phyloP scores from a whole-genome alignment of 805 yeast species.

The Schwanniomyces sp. region DNA sequence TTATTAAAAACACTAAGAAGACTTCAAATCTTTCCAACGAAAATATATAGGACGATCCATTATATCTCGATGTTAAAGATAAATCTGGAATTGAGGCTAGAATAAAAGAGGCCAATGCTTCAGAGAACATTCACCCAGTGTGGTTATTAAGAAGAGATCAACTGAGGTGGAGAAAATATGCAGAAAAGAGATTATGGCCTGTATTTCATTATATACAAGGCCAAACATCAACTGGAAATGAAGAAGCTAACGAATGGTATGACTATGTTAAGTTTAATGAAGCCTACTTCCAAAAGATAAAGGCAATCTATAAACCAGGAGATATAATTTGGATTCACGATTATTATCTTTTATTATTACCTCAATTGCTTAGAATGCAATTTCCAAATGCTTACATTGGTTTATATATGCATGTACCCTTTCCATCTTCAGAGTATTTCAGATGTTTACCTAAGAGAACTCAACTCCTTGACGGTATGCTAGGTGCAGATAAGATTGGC shows the following conservation, averaged over 20 bases:
- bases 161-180: conserved; percentile 81
- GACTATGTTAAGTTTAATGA: conserved; percentile 90
- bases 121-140: conserved; percentile 72
- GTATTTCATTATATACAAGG: conserved; percentile 90
- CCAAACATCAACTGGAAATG: conserved; percentile 65
- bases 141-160: conserved; percentile 84
- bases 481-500: conserved; percentile 84
- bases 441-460: conserved; percentile 83
- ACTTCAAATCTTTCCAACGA: conserved; percentile 18
- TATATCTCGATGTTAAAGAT: conserved; percentile 57
- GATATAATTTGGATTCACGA: conserved; percentile 94
- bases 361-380: conserved; percentile 78
- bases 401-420: conserved; percentile 84
- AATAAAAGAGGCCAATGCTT: conserved; percentile 45
- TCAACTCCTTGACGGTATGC: conserved; percentile 83
- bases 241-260: conserved; percentile 74
- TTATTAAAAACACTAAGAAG: conserved; percentile 36
- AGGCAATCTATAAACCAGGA: conserved; percentile 76
- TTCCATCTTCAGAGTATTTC: conserved; percentile 93
- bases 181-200: conserved; percentile 92
- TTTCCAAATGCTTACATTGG: conserved; percentile 75
- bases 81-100: conserved; percentile 49
- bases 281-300: conserved; percentile 79
- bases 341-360: conserved; percentile 77
- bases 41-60: conserved; percentile 57